phyloP scores from a whole-genome alignment of 768 basidiomycete genomes.

The Mycena venus region DNA sequence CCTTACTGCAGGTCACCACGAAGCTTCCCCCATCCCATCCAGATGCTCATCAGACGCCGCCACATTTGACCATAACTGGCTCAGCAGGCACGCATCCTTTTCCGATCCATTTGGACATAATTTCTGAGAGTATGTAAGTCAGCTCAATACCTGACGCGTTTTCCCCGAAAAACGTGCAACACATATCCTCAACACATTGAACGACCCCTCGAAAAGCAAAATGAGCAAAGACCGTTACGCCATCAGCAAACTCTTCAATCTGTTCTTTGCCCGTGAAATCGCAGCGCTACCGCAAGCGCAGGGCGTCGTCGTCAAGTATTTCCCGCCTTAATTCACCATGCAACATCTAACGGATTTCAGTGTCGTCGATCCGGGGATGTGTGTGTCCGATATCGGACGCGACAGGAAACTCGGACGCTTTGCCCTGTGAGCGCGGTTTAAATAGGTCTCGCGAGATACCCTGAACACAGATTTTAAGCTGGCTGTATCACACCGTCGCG shows the following conservation, averaged over 20 bases:
- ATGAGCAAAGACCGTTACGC: not conserved
- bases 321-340: no score
- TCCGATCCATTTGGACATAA: not conserved
- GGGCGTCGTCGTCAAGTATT: conserved; percentile 24
- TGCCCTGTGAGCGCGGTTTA: not conserved
- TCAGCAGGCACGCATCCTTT: not conserved
- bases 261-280: conserved; percentile 14
- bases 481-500: not conserved
- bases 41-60: not conserved
- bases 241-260: conserved; percentile 8
- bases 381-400: not conserved
- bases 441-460: not conserved
- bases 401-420: not conserved
- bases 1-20: conserved; percentile 14
- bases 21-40: conserved; percentile 2
- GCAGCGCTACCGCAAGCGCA: conserved; percentile 1
- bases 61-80: conserved; percentile 27
- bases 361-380: conserved; percentile 6
- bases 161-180: not conserved
- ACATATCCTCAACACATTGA: conserved; percentile 14
- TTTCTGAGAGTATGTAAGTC: not conserved
- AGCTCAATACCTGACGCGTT: not conserved
- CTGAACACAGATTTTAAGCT: not conserved
- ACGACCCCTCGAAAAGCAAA: not conserved
- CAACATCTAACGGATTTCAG: not conserved